Percentiles rank a stretch among this genome's conserved stretches.
phyloP scores from a whole-genome alignment of 495 filamentous ascomycete genomes.

The Rhizodiscina lignyota region DNA sequence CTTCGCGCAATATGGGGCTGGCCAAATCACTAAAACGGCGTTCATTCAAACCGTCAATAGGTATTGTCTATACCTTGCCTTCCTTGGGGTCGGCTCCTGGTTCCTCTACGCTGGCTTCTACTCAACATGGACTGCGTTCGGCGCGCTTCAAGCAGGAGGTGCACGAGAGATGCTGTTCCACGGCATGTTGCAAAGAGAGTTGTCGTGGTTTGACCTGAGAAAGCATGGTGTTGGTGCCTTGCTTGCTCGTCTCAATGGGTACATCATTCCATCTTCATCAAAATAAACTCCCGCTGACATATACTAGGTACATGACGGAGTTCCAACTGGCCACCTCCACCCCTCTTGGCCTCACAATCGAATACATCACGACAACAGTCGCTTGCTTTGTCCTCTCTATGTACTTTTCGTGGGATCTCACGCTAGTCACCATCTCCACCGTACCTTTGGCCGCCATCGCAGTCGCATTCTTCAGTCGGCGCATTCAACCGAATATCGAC shows the following conservation, averaged over 20 bases:
- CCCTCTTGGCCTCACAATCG: slow-evolving; percentile 51
- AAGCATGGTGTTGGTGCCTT: slow-evolving; percentile 57
- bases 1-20: slow-evolving; percentile 49
- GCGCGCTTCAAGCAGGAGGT: slow-evolving; percentile 59
- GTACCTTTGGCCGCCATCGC: slow-evolving; percentile 50
- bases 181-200: slow-evolving; percentile 50
- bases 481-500: slow-evolving; percentile 47
- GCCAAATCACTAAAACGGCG: slow-evolving; percentile 27
- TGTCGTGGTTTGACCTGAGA: slow-evolving; percentile 69
- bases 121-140: slow-evolving; percentile 52
- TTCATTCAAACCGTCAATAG: slow-evolving; percentile 37
- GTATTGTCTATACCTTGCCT: slow-evolving; percentile 40
- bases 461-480: slow-evolving; percentile 38
- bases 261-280: slow-evolving; percentile 14
- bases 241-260: slow-evolving; percentile 59
- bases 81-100: slow-evolving; percentile 46
- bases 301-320: slow-evolving; percentile 57
- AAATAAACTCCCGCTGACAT: slow-evolving; percentile 2
- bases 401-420: slow-evolving; percentile 68
- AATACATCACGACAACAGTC: slow-evolving; percentile 41
- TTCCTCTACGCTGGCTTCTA: slow-evolving; percentile 48
- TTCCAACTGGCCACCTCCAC: slow-evolving; percentile 67
- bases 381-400: slow-evolving; percentile 55
- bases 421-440: slow-evolving; percentile 61
- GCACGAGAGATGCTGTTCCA: slow-evolving; percentile 49